Evolutionary conservation across 345 rosid species (phyloP), one percentile per base, ranked within the genome.

Genomic region (Crucihimalaya himalaica): DNA sequence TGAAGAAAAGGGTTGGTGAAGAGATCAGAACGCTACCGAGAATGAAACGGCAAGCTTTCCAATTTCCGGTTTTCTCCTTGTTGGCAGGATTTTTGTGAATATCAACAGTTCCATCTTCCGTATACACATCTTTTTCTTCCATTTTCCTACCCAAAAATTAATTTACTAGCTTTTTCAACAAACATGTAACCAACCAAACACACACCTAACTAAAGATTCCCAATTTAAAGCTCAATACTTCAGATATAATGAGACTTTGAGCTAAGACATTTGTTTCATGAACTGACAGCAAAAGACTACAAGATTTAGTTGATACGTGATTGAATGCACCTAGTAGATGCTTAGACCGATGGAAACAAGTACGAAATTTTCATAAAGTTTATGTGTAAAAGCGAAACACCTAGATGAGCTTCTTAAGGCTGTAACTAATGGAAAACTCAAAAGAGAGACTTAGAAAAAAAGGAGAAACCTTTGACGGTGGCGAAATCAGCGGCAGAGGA

Each of bases 31-130:
- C 6, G 61, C 68, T 84, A 90, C 98, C 98, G 13, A 93, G 89
- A 71, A 93, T 93, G 72, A 81, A 96, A 6, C 87, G 86, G 81
- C 97, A 92, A 5, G 99, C 89, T 81, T 84, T 95, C 99, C 99
- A 95, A 46, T 88, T 87, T 65, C 99, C 99, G 2, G 97, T 92
- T 81, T 66, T 84, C 60, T 72, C 68, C 83, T 66, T 88, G 57
- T 83, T 78, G 2, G 97, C 97, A 8, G 97, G 97, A 18, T 88
- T 85, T 62, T 88, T 89, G n/a, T 73, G 21, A 25, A 89, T 83
- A 79, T 87, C 86, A 58, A 90, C 68, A 0, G 97, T 92, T 62
- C 97, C 97, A 80, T 95, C 97, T 42, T 86, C 70, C 0, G 97
- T 87, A 60, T 86, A 86, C 16, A 67, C 20, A 74, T 88, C 90